Evolutionary conservation across 192 early-diverging fungal species (phyloP).

Genomic region (Gigaspora rosea): DNA sequence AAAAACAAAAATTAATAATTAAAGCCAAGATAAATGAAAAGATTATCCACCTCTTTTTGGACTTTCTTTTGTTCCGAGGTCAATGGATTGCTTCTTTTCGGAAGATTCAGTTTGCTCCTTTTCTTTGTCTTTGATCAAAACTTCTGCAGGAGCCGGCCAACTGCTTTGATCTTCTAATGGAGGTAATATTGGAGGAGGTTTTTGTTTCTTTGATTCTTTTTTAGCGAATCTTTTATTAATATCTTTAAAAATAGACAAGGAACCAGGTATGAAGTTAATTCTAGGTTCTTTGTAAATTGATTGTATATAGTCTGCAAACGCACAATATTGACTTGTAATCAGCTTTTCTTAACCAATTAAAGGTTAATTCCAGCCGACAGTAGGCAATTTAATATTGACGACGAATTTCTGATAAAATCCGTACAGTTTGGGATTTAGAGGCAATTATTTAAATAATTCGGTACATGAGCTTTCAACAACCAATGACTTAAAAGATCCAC

Average conservation of each 20-base stretch:
- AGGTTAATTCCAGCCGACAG: neutral
- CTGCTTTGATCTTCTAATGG: conserved; percentile 34
- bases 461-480: neutral
- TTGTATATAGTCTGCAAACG: neutral
- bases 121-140: conserved; percentile 35
- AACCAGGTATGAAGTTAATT: neutral
- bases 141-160: conserved; percentile 34
- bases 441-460: neutral
- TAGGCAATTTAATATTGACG: neutral
- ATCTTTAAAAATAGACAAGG: neutral
- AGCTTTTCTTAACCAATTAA: neutral
- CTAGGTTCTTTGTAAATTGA: neutral
- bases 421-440: neutral
- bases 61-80: conserved; percentile 1
- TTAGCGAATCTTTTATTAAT: conserved; percentile 12
- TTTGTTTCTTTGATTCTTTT: conserved; percentile 23
- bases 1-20: neutral
- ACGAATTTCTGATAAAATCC: neutral
- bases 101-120: conserved; percentile 27
- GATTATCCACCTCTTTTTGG: conserved; percentile 24
- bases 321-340: neutral
- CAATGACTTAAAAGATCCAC: conserved; percentile 1
- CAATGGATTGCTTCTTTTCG: conserved; percentile 29
- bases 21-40: neutral
- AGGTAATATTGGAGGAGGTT: conserved; percentile 21